phyloP scores from a whole-genome alignment of 208 protist species.

The Jaenimonas drosophilae region DNA sequence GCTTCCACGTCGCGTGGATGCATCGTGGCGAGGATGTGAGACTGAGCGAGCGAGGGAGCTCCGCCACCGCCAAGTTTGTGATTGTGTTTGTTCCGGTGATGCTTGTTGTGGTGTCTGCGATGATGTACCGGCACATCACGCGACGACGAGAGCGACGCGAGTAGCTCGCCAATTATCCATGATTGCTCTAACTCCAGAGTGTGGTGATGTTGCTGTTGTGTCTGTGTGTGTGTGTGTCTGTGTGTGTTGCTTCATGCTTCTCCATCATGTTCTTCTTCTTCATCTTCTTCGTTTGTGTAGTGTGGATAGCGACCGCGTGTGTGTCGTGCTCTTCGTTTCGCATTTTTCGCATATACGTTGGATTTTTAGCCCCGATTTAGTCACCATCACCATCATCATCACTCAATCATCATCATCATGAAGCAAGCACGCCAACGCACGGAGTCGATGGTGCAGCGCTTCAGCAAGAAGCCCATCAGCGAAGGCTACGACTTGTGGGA shows the following conservation, averaged over 20 bases:
- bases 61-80: too few species aligned
- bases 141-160: too few species aligned
- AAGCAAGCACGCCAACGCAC: slow-evolving; percentile 59
- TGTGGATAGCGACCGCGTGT: slow-evolving; percentile 1
- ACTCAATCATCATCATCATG: slow-evolving; percentile 21
- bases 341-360: slow-evolving; percentile 2
- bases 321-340: slow-evolving; percentile 1
- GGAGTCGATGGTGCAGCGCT: slow-evolving; percentile 82
- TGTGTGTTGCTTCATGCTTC: slow-evolving; percentile 4
- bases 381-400: not conserved
- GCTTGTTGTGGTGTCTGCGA: too few species aligned
- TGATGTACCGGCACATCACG: too few species aligned
- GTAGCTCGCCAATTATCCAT: too few species aligned
- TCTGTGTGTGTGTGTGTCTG: slow-evolving; percentile 1
- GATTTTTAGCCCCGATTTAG: not conserved
- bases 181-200: too few species aligned
- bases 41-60: too few species aligned
- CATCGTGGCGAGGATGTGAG: too few species aligned
- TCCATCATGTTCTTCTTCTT: slow-evolving; percentile 1
- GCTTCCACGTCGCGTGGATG: too few species aligned
- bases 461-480: slow-evolving; percentile 74
- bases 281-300: slow-evolving; percentile 4
- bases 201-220: slow-evolving; percentile 1
- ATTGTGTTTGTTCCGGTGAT: too few species aligned
- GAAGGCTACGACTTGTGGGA: slow-evolving; percentile 88